These are phyloP conservation scores for Plasmodium fragile DNA, from an alignment of 169 alveolate genomes.

Conservation along the genomic window DNA sequence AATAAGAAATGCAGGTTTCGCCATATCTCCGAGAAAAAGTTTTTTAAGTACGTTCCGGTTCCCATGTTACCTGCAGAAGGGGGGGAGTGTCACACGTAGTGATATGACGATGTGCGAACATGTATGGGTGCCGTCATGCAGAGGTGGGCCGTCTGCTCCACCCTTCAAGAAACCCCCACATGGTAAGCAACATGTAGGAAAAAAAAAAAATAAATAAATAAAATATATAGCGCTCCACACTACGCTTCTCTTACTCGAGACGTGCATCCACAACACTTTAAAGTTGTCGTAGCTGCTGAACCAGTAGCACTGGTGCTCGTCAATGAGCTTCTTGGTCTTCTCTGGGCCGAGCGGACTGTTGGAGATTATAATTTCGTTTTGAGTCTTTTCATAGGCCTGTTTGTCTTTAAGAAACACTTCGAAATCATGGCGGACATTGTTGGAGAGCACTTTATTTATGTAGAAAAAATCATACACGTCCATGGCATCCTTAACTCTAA, in stretches of 20 bases:
- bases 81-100: no score
- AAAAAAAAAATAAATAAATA: background rate
- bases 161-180: background rate
- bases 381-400: background rate
- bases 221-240: no score
- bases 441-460: conserved; percentile 11
- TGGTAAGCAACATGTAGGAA: background rate
- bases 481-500: conserved; percentile 43
- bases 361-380: background rate
- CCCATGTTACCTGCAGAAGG: conserved; percentile 58
- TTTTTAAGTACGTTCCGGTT: conserved; percentile 42
- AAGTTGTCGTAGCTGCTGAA: conserved; percentile 48
- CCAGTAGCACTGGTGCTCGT: conserved; percentile 44
- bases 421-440: background rate
- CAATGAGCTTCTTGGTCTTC: conserved; percentile 14
- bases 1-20: conserved; percentile 4
- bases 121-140: background rate
- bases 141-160: background rate
- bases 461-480: conserved; percentile 68
- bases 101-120: no score
- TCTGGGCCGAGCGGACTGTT: conserved; percentile 7
- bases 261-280: conserved; percentile 59
- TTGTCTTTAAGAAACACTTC: conserved; percentile 20
- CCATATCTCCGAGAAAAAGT: conserved; percentile 70
- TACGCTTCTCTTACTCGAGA: conserved; percentile 9